These are phyloP conservation scores for Trichosporon ovoides DNA, from an alignment of 1,284 basidiomycete species.

Conservation along the genomic window DNA sequence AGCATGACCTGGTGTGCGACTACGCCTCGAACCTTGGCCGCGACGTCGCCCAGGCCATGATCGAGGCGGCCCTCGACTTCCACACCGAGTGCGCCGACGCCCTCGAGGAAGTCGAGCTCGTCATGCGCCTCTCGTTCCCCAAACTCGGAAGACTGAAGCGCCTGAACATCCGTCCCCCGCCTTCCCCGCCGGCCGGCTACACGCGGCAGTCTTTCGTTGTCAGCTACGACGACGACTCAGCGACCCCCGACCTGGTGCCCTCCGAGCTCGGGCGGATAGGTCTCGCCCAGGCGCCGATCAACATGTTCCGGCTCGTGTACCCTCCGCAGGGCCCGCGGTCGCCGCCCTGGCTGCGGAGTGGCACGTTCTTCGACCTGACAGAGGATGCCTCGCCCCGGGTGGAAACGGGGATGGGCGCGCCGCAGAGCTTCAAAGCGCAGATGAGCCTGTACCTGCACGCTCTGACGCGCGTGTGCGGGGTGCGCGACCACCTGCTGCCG, in stretches of 20 bases:
- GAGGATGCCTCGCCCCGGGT: neutral
- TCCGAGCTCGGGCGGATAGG: neutral
- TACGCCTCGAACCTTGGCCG: neutral
- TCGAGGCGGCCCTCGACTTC: neutral
- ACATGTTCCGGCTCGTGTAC: neutral
- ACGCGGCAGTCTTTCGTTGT: neutral
- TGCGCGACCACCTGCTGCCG: neutral
- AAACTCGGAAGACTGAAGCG: neutral
- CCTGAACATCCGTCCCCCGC: neutral
- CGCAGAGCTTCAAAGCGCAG: neutral
- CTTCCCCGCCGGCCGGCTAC: neutral
- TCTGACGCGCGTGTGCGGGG: neutral
- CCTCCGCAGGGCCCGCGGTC: constrained; percentile 1
- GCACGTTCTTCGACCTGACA: neutral
- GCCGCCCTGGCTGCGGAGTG: neutral
- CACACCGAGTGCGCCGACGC: constrained; percentile 1
- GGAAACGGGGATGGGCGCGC: neutral
- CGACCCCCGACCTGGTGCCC: neutral
- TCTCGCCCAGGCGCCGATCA: constrained; percentile 1
- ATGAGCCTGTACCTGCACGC: constrained; percentile 1
- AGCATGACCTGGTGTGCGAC: constrained; percentile 1
- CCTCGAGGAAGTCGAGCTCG: constrained; percentile 1
- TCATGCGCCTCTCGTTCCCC: neutral
- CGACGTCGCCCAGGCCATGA: neutral
- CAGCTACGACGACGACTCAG: neutral